Percentiles rank a stretch among this genome's conserved stretches.
phyloP scores from a whole-genome alignment of 371 early-diverging fungal species.

The Apophysomyces elegans region DNA sequence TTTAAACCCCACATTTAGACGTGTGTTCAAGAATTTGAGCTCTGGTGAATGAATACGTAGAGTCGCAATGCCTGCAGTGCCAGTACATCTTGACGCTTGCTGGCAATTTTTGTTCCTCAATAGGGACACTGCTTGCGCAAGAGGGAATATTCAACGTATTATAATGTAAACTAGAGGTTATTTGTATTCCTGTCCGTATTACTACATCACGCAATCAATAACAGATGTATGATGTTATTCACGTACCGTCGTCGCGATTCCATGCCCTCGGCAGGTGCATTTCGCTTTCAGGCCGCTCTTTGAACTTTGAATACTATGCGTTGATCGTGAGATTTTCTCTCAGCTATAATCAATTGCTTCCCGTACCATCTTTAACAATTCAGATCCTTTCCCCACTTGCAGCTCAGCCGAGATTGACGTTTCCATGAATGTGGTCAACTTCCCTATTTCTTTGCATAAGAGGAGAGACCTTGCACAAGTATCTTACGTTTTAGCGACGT shows the following conservation, averaged over 20 bases:
- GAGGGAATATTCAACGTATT: constrained; percentile 38
- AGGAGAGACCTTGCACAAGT: background rate
- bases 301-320: constrained; percentile 45
- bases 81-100: constrained; percentile 36
- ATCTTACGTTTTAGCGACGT: constrained; percentile 30
- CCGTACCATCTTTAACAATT: constrained; percentile 49
- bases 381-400: constrained; percentile 42
- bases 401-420: constrained; percentile 51
- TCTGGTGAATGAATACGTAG: constrained; percentile 21
- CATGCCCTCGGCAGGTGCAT: constrained; percentile 41
- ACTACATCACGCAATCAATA: constrained; percentile 21
- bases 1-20: background rate
- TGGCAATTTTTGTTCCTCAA: constrained; percentile 27
- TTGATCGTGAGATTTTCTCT: background rate
- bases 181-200: constrained; percentile 39
- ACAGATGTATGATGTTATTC: too few relatives aligned
- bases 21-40: constrained; percentile 17
- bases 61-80: constrained; percentile 38
- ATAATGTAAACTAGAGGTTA: constrained; percentile 2
- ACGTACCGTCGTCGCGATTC: constrained; percentile 45
- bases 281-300: constrained; percentile 18
- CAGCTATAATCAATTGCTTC: background rate
- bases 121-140: constrained; percentile 35
- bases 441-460: background rate
- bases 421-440: constrained; percentile 24